Evolutionary conservation across 768 basidiomycete genomes (phyloP), one percentile per base, ranked within the genome.

Genomic region (Collybiopsis luxurians): DNA sequence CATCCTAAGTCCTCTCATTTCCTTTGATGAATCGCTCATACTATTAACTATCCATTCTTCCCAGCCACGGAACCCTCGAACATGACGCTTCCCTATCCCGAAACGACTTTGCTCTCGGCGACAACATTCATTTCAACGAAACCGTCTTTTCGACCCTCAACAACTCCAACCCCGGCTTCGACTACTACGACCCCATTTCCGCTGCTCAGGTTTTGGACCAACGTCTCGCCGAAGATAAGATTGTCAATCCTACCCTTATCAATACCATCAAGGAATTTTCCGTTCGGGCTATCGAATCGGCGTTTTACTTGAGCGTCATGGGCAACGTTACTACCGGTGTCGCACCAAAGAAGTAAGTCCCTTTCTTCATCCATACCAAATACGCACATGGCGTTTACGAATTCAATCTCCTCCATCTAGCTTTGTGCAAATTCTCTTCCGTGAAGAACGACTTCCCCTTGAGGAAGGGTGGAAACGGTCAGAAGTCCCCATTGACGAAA

Each of bases 11-110:
- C n/a, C n/a, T n/a, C n/a, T 48, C 17, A 15, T 24, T 10, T 48
- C 19, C 12, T 23, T 48, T 21, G n/a, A 24, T 26, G 44, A 38
- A 48, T 42, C 45, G 34, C 47, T 39, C 52, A 40, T 52, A 43
- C 38, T 53, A 53, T 38, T 10, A 47, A 36, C 48, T 40, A 46
- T 36, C 46, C 36, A 55, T 44, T 36, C 28, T 42, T 43, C 50
- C 44, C 36, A 54, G 45, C 50, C 56, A 57, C 48, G 49, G 46
- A 46, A 47, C 48, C 47, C 49, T 60, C 36, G 59, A 60, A 44
- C 56, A 34, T 53, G 59, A 60, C 43, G 59, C 56, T 49, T 58
- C 56, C 48, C 27, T 58, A 27, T 53, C 59, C 17, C 50, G 59
- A 24, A 45, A 43, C 36, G 59, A 60, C 42, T 57, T 58, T 31